phyloP scores from a whole-genome alignment of 2,329 filamentous ascomycete genomes.

The Penicillium olsonii region DNA sequence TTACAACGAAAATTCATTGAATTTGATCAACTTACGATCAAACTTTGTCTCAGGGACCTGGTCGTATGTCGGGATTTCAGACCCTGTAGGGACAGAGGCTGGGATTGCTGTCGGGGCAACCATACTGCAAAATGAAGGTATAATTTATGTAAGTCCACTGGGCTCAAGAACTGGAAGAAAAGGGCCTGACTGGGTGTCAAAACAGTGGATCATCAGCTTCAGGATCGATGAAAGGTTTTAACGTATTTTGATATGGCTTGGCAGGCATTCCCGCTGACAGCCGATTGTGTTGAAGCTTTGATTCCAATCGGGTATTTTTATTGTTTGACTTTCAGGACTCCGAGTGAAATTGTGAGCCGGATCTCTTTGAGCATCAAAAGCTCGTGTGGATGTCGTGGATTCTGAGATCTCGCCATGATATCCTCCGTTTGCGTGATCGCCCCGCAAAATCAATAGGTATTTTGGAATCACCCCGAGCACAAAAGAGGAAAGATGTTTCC shows the following conservation, averaged over 20 bases:
- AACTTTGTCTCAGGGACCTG: conserved; percentile 12
- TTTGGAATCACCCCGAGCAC: no score
- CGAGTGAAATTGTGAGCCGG: not conserved
- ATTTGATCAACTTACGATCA: conserved; percentile 5
- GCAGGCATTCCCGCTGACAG: not conserved
- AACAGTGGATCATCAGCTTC: not conserved
- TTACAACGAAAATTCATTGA: no score
- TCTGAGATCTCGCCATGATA: conserved; percentile 20
- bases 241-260: not conserved
- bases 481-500: no score
- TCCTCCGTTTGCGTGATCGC: conserved; percentile 25
- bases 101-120: conserved; percentile 1
- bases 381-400: not conserved
- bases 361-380: not conserved
- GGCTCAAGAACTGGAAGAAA: no score
- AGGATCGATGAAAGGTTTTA: not conserved
- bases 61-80: conserved; percentile 10
- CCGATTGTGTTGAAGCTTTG: not conserved
- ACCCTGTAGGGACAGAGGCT: not conserved
- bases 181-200: no score
- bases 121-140: not conserved
- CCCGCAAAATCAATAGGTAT: not conserved
- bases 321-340: not conserved
- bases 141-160: no score
- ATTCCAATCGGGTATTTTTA: conserved; percentile 10